Evolutionary conservation across 1,284 basidiomycete species (phyloP), one percentile per base, ranked within the genome.

Genomic region (Ganoderma lingzhi): DNA sequence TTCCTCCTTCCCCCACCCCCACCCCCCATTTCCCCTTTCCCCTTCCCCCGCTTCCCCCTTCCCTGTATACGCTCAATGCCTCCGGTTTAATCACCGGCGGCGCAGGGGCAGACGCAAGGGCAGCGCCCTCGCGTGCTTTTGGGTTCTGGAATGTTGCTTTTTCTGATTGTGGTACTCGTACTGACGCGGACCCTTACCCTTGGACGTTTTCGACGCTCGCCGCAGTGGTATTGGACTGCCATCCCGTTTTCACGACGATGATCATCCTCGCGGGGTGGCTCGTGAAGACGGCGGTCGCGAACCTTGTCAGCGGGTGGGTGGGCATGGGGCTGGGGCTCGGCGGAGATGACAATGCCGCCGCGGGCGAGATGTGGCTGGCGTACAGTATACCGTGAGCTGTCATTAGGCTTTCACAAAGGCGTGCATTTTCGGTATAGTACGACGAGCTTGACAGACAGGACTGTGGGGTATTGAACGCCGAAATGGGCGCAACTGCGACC

Each of bases 251-350:
- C 78, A 96, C 94, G 0, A 94, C 92, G 2, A 72, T 89, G 17
- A 89, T 96, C 51, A 92, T 97, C 53, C 79, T 96, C 1, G 82
- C 84, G 1, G 96, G 94, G 0, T 97, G 95, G 95, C 82, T 78
- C 0, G 85, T 87, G 6, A 95, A 95, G 79, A 93, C 90, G 0
- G 83, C 81, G 9, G 86, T 89, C 6, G 89, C 91, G 8, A 81
- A 80, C 62, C 73, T 88, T n/a, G 82, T 93, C 17, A 87, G 89
- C 72, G 81, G 82, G 41, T 92, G 91, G 91, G 87, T 92, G 19
- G 81, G 80, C 23, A 83, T 83, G 39, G 84, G 90, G 86, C 86
- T 83, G 37, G 84, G 90, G 86, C 86, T 92, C 28, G 80, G 78
- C 6, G 83, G 83, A 37, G 84, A 87, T 74, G 85, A 85, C 58